These are phyloP conservation scores for Tetradesmus lagerheimii DNA, from an alignment of 139 green algal species.

Conservation along the genomic window DNA sequence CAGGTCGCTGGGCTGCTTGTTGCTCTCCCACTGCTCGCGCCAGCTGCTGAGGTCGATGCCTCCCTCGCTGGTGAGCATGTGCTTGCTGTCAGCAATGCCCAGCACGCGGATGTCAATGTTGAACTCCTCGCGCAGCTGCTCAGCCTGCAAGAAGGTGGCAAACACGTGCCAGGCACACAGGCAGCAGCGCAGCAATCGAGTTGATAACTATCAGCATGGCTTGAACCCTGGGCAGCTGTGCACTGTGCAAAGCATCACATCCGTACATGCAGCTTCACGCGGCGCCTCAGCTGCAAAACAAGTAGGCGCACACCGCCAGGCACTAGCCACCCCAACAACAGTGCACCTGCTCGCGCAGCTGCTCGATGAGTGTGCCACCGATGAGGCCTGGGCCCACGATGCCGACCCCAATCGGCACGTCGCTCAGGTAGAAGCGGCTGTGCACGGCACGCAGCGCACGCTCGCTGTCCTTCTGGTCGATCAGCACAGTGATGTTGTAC, in stretches of 20 bases:
- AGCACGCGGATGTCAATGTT: conserved; percentile 92
- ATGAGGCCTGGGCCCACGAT: conserved; percentile 95
- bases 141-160: conserved; percentile 55
- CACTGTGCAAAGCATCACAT: background rate
- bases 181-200: background rate
- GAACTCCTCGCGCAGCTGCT: conserved; percentile 81
- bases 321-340: no score
- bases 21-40: conserved; percentile 64
- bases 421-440: conserved; percentile 94
- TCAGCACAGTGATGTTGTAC: conserved; percentile 99
- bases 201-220: no score
- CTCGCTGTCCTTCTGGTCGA: conserved; percentile 81
- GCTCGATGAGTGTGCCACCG: conserved; percentile 89
- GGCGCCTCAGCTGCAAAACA: background rate
- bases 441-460: conserved; percentile 92
- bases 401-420: conserved; percentile 90
- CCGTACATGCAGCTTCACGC: background rate
- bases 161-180: background rate
- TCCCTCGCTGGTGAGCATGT: conserved; percentile 88
- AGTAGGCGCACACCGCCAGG: no score
- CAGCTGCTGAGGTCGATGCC: conserved; percentile 89
- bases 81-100: conserved; percentile 75
- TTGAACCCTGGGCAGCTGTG: background rate
- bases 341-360: conserved; percentile 85
- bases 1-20: conserved; percentile 47